phyloP scores from a whole-genome alignment of 352 stramenopile genomes.

The Peronospora farinosa region DNA sequence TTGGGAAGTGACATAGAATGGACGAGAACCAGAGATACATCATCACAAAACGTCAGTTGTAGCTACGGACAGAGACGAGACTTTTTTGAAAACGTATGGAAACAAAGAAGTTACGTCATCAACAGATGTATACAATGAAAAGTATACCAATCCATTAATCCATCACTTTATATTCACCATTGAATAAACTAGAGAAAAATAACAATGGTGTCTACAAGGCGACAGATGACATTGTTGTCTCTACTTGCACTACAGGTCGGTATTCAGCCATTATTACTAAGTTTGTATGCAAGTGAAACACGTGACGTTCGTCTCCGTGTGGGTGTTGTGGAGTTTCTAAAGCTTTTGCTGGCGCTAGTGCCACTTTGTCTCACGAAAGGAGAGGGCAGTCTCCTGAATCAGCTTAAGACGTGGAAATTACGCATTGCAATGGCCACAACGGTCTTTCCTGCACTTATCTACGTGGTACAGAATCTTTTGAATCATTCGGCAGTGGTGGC shows the following conservation, averaged over 20 bases:
- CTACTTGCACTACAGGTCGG: slow-evolving; percentile 71
- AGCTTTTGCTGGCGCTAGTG: slow-evolving; percentile 57
- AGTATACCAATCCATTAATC: too few relatives aligned
- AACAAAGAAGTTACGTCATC: too few relatives aligned
- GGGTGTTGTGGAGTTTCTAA: slow-evolving; percentile 68
- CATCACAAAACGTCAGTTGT: too few relatives aligned
- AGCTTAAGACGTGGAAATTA: slow-evolving; percentile 66
- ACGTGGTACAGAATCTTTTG: slow-evolving; percentile 78
- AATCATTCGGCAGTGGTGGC: slow-evolving; percentile 73
- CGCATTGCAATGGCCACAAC: slow-evolving; percentile 56
- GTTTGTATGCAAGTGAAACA: slow-evolving; percentile 57
- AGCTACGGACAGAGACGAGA: too few relatives aligned
- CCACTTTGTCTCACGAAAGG: slow-evolving; percentile 49
- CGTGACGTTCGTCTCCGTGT: slow-evolving; percentile 63
- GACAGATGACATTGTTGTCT: slow-evolving; percentile 51
- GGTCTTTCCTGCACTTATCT: slow-evolving; percentile 66
- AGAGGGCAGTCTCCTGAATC: slow-evolving; percentile 22
- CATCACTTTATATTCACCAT: too few relatives aligned
- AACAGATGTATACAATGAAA: not conserved
- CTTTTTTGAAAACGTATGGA: too few relatives aligned
- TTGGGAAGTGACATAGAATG: too few relatives aligned
- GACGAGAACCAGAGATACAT: too few relatives aligned
- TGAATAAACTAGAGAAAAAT: too few relatives aligned
- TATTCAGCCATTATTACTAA: slow-evolving; percentile 71
- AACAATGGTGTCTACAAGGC: slow-evolving; percentile 22